These are phyloP conservation scores for Candida labiduridarum DNA, from an alignment of 1,139 yeast species.

Conservation along the genomic window DNA sequence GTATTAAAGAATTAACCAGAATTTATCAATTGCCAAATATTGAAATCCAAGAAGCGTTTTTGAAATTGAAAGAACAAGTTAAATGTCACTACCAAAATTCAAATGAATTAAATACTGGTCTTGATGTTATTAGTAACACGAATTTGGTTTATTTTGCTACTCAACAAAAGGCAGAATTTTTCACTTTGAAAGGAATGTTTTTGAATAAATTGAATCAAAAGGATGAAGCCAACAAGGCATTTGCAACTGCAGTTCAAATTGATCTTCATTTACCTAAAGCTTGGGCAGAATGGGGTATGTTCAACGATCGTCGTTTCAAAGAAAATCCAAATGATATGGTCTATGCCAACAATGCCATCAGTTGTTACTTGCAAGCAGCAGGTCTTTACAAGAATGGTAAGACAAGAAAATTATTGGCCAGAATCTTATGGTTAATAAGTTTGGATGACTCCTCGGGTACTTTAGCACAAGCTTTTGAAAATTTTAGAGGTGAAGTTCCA, in stretches of 20 bases:
- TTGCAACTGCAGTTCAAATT: slow-evolving; percentile 95
- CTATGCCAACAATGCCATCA: slow-evolving; percentile 90
- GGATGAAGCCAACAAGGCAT: slow-evolving; percentile 96
- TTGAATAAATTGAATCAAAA: slow-evolving; percentile 84
- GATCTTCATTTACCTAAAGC: slow-evolving; percentile 95
- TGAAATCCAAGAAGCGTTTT: slow-evolving; percentile 96
- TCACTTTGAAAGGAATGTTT: slow-evolving; percentile 97
- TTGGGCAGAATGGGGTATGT: slow-evolving; percentile 99
- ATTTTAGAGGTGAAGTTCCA: slow-evolving; percentile 93
- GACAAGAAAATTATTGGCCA: slow-evolving; percentile 82
- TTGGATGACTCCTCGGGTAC: slow-evolving; percentile 86
- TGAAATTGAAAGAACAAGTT: slow-evolving; percentile 94
- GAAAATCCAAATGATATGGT: slow-evolving; percentile 83
- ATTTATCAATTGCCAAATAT: slow-evolving; percentile 95
- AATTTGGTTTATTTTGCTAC: slow-evolving; percentile 94
- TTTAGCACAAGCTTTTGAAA: slow-evolving; percentile 84
- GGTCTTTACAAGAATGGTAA: slow-evolving; percentile 93
- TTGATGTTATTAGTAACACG: slow-evolving; percentile 95
- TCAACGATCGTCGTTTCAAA: slow-evolving; percentile 85
- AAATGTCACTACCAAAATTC: slow-evolving; percentile 92
- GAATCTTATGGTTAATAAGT: slow-evolving; percentile 92
- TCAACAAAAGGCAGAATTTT: slow-evolving; percentile 96
- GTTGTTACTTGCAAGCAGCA: slow-evolving; percentile 97
- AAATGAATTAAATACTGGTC: slow-evolving; percentile 87
- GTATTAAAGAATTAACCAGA: slow-evolving; percentile 88